phyloP scores from a whole-genome alignment of 2,329 filamentous ascomycete species.

The Plenodomus tracheiphilus region DNA sequence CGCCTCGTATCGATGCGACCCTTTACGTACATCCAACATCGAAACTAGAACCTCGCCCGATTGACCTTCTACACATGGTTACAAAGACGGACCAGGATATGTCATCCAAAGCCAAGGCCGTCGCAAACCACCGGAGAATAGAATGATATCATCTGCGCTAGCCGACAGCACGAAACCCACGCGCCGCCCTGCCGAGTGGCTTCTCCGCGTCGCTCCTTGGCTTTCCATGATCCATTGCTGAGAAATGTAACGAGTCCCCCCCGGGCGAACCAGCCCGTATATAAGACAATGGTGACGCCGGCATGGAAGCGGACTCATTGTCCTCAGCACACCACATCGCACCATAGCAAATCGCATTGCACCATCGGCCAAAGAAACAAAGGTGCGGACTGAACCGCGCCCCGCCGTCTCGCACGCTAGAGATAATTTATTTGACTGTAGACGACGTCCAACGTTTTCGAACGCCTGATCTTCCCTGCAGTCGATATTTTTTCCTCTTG shows the following conservation, averaged over 20 bases:
- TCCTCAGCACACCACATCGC: constrained; percentile 18
- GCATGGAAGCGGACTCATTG: constrained; percentile 16
- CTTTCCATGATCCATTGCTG: constrained; percentile 30
- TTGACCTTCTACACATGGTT: constrained; percentile 10
- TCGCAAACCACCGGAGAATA: constrained; percentile 35
- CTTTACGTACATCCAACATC: constrained; percentile 13
- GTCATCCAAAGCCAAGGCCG: constrained; percentile 32
- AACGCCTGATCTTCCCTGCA: too few relatives aligned
- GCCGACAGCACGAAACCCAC: constrained; percentile 25
- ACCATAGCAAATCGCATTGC: not conserved
- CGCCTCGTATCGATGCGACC: not conserved
- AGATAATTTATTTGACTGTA: too few relatives aligned
- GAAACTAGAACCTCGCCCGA: constrained; percentile 5
- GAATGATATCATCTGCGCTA: constrained; percentile 38
- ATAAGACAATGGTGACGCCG: constrained; percentile 15
- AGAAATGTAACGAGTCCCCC: constrained; percentile 20
- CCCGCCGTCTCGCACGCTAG: not conserved
- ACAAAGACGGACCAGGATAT: constrained; percentile 11
- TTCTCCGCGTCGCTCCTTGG: too few relatives aligned
- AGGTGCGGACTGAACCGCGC: not conserved
- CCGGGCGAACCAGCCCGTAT: constrained; percentile 8
- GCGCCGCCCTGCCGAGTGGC: constrained; percentile 18
- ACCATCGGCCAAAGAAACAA: not conserved
- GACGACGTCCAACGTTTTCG: too few relatives aligned
- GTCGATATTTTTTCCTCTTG: too few relatives aligned